A percentile compares a stretch with the other conserved stretches of the same genome.
Conservation (phyloP, 306 rosid species). For the Pterocarpus macrocarpus region DNA sequence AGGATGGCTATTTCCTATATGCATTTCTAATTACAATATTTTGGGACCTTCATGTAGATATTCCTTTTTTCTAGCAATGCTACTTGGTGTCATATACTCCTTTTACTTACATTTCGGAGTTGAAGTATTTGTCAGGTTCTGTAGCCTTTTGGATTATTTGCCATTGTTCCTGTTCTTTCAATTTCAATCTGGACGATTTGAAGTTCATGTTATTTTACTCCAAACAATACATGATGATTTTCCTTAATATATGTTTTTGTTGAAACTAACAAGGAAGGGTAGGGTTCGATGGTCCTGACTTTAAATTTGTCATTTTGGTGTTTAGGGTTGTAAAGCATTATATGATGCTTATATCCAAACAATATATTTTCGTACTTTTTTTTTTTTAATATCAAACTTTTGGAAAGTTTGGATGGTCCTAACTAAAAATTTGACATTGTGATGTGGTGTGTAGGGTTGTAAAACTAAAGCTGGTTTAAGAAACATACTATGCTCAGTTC, state of each 20-base stretch:
- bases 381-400: neutral
- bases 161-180: conserved; percentile 12
- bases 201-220: neutral
- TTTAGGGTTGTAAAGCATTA: conserved; percentile 3
- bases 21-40: conserved; percentile 1
- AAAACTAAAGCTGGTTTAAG: conserved; percentile 76
- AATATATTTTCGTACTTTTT: neutral
- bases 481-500: conserved; percentile 80
- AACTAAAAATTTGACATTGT: conserved; percentile 31
- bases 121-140: conserved; percentile 16
- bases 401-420: conserved; percentile 32
- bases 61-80: neutral
- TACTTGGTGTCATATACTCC: neutral
- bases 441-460: conserved; percentile 58
- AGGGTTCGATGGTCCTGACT: neutral
- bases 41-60: neutral
- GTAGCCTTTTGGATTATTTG: conserved; percentile 14
- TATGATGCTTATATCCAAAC: conserved; percentile 5
- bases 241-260: neutral
- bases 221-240: neutral
- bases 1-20: neutral
- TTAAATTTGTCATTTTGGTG: neutral
- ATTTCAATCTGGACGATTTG: conserved; percentile 33
- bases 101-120: neutral
- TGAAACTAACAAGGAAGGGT: neutral